A percentile compares a stretch with the other conserved stretches of the same genome.
These are phyloP conservation scores for Hypocreales sp. DNA, from an alignment of 2,329 filamentous ascomycete genomes.

Conservation along the genomic window DNA sequence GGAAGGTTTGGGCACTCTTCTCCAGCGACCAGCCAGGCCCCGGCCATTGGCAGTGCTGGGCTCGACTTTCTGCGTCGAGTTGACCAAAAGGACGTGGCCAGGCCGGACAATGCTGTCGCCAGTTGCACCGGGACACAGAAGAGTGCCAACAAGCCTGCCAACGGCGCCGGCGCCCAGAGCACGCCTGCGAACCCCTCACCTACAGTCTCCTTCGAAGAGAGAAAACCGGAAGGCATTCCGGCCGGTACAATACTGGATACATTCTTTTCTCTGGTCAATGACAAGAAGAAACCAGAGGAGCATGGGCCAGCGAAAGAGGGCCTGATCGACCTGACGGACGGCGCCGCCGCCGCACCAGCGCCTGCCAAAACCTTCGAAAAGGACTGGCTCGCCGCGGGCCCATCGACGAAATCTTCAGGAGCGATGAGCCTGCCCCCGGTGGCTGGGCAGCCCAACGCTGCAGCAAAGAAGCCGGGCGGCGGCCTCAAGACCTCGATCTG, in stretches of 20 bases:
- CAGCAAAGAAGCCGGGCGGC: neutral
- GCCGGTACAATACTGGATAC: conserved; percentile 6
- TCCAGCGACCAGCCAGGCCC: neutral
- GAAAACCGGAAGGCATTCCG: neutral
- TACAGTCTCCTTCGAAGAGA: neutral
- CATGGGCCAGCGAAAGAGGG: neutral
- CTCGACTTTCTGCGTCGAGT: conserved; percentile 9
- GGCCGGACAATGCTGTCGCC: too few relatives aligned
- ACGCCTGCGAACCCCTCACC: too few relatives aligned
- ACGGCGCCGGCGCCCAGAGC: too few relatives aligned
- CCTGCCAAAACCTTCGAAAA: neutral
- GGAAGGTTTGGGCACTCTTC: neutral
- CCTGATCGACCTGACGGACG: neutral
- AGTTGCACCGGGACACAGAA: too few relatives aligned
- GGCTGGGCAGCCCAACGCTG: too few relatives aligned
- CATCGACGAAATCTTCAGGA: too few relatives aligned
- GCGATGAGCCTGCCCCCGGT: too few relatives aligned
- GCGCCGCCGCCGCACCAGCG: neutral
- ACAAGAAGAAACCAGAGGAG: neutral
- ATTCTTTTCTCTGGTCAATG: conserved; percentile 6
- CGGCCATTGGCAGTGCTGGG: conserved; percentile 7
- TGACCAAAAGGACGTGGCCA: too few relatives aligned
- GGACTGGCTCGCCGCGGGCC: neutral
- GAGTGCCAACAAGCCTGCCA: too few relatives aligned
- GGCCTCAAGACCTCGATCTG: conserved; percentile 1